phyloP scores from a whole-genome alignment of 179 eudicot genomes.

The Silene noctiflora region DNA sequence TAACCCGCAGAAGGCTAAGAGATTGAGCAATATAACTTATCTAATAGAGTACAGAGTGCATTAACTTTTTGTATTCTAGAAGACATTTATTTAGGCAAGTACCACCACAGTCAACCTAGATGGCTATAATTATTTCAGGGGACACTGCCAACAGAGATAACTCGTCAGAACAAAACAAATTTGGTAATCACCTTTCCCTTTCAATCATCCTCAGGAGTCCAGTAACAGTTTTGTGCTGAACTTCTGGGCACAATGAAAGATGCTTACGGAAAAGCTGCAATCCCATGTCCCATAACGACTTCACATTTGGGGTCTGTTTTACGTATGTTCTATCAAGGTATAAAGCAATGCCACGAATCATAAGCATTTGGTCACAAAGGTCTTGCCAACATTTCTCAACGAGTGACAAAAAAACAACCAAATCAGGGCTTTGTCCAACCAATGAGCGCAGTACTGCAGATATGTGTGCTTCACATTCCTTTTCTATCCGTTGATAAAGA shows the following conservation, averaged over 20 bases:
- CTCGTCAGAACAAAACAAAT: background rate
- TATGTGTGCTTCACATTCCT: conserved; percentile 82
- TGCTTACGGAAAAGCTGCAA: conserved; percentile 90
- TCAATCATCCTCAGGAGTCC: conserved; percentile 95
- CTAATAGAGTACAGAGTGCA: background rate
- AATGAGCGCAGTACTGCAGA: conserved; percentile 64
- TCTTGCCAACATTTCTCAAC: conserved; percentile 98
- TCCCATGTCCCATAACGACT: conserved; percentile 99
- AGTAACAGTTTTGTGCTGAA: conserved; percentile 89
- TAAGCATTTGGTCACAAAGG: conserved; percentile 93
- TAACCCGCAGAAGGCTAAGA: too few relatives aligned
- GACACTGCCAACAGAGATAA: background rate
- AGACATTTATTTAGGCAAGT: background rate
- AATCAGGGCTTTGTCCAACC: conserved; percentile 93
- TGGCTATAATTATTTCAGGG: background rate
- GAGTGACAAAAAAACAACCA: conserved; percentile 80
- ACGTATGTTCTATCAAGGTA: conserved; percentile 93
- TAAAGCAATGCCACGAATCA: conserved; percentile 96
- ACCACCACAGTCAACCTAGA: background rate
- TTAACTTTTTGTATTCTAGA: background rate
- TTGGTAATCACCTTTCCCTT: conserved; percentile 65
- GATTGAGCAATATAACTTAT: too few relatives aligned
- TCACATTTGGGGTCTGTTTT: conserved; percentile 75
- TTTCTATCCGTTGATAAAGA: conserved; percentile 83
- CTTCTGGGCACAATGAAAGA: conserved; percentile 78